Percentiles rank a stretch among this genome's conserved stretches.
These are phyloP conservation scores for Aspergillus flavus DNA, from an alignment of 2,329 filamentous ascomycete species.

Conservation along the genomic window DNA sequence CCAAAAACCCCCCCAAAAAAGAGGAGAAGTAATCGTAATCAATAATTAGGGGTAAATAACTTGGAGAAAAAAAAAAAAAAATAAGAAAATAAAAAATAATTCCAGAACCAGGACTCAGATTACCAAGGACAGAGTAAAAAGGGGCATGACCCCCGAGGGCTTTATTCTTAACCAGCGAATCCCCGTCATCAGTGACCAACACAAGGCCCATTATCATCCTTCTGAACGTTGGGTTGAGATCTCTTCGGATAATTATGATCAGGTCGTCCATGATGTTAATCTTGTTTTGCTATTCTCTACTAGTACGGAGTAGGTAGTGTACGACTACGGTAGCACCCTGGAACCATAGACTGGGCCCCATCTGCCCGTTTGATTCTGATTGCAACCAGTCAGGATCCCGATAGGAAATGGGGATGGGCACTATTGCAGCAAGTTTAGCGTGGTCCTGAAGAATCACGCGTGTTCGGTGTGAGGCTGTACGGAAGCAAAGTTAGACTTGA, in stretches of 20 bases:
- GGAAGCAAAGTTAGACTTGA: neutral
- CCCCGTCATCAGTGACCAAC: neutral
- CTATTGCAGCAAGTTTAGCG: conserved; percentile 1
- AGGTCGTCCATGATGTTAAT: neutral
- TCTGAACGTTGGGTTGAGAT: neutral
- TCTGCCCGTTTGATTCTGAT: neutral
- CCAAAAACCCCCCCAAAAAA: neutral
- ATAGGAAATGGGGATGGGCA: neutral
- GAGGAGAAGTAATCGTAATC: neutral
- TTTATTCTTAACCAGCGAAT: neutral
- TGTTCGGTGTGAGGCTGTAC: conserved; percentile 5
- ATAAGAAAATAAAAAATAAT: neutral
- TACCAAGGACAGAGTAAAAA: conserved; percentile 2
- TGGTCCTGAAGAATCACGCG: conserved; percentile 5
- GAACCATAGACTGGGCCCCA: neutral
- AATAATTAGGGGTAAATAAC: neutral
- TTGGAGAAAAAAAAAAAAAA: neutral
- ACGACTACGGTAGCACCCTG: neutral
- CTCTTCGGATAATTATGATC: conserved; percentile 1
- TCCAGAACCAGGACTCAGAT: neutral
- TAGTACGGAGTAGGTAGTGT: neutral
- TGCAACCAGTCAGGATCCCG: neutral
- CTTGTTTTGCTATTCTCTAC: neutral
- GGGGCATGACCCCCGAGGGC: neutral
- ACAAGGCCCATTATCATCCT: neutral